These are phyloP conservation scores for Truncatella angustata DNA, from an alignment of 2,329 filamentous ascomycete genomes.

Conservation along the genomic window DNA sequence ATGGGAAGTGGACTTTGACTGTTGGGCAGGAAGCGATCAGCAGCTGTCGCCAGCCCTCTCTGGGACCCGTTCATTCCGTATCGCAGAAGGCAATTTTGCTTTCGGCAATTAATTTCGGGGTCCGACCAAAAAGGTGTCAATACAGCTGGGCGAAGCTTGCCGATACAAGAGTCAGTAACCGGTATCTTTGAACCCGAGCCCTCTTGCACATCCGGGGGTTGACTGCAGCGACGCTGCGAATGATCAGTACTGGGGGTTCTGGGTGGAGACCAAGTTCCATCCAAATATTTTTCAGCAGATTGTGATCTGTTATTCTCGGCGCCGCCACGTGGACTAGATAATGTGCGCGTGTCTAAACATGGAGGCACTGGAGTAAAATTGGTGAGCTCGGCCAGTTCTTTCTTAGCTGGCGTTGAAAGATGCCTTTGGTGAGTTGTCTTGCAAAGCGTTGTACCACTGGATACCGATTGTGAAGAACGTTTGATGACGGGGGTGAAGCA, in stretches of 20 bases:
- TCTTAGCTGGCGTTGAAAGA: too few relatives aligned
- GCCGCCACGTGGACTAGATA: not conserved
- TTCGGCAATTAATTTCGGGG: not conserved
- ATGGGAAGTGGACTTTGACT: conserved; percentile 33
- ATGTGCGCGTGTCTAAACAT: not conserved
- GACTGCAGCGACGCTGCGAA: not conserved
- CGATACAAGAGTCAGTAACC: not conserved
- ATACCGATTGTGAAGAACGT: too few relatives aligned
- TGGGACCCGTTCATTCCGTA: too few relatives aligned
- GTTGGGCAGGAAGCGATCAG: conserved; percentile 52
- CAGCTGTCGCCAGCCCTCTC: too few relatives aligned
- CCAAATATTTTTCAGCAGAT: not conserved
- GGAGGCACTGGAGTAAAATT: too few relatives aligned
- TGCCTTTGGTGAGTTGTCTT: too few relatives aligned
- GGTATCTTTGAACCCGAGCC: not conserved
- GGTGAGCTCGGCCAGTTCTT: too few relatives aligned
- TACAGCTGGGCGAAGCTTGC: not conserved
- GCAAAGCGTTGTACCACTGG: too few relatives aligned
- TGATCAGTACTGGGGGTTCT: not conserved
- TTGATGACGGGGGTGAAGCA: not conserved
- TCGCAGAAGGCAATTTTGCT: too few relatives aligned
- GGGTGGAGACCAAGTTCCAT: not conserved
- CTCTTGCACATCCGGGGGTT: too few relatives aligned
- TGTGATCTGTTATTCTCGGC: not conserved
- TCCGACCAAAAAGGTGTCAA: conserved; percentile 9